A percentile compares a stretch with the other conserved stretches of the same genome.
Conservation (phyloP, 2,329 filamentous ascomycete genomes). For the Talaromyces sp. region DNA sequence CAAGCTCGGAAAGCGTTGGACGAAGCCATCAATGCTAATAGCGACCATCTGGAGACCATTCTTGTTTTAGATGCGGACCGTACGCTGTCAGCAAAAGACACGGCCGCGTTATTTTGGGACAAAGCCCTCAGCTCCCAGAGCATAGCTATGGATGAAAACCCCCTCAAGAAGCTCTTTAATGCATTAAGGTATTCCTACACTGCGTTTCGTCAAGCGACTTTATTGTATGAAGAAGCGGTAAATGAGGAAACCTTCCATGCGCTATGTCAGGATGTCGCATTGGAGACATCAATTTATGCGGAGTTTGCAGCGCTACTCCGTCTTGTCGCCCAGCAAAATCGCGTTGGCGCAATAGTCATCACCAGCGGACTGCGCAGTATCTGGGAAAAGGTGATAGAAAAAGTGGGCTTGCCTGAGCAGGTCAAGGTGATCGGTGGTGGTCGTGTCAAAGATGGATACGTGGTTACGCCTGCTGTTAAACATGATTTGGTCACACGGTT, state of each 20-base stretch:
- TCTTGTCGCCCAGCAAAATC: conserved; percentile 20
- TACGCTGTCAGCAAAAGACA: conserved; percentile 42
- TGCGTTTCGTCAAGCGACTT: conserved; percentile 51
- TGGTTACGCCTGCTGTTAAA: conserved; percentile 53
- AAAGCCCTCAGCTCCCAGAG: background rate
- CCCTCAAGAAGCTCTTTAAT: conserved; percentile 47
- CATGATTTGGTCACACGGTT: conserved; percentile 43
- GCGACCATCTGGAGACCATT: conserved; percentile 35
- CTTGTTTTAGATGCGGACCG: conserved; percentile 57
- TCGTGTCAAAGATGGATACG: conserved; percentile 42
- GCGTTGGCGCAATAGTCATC: conserved; percentile 48
- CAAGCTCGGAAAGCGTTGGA: conserved; percentile 31
- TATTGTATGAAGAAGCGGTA: conserved; percentile 49
- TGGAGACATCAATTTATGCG: conserved; percentile 38
- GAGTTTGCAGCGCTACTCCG: conserved; percentile 47
- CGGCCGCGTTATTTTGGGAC: conserved; percentile 14
- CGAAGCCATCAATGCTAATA: conserved; percentile 19
- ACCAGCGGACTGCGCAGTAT: conserved; percentile 52
- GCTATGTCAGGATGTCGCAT: conserved; percentile 44
- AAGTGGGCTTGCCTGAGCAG: conserved; percentile 33
- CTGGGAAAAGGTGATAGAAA: conserved; percentile 53
- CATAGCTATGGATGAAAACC: background rate
- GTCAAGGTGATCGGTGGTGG: conserved; percentile 53
- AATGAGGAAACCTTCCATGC: conserved; percentile 38
- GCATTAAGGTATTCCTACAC: conserved; percentile 48